A percentile compares a stretch with the other conserved stretches of the same genome.
Conservation (phyloP, 2,329 filamentous ascomycete genomes). For the Talaromyces sp. region DNA sequence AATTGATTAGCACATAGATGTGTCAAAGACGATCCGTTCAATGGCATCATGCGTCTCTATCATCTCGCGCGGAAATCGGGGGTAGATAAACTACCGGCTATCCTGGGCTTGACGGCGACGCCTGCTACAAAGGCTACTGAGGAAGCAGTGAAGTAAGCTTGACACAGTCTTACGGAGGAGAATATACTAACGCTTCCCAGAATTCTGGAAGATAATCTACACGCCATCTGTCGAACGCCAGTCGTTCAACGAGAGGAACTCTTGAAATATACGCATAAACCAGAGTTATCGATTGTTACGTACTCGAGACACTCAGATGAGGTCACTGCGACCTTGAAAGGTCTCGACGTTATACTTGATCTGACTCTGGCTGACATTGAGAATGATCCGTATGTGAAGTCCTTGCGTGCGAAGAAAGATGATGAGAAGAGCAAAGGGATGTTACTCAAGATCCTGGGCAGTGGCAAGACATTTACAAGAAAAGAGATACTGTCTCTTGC, state of each 20-base stretch:
- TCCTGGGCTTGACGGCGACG: constrained; percentile 79
- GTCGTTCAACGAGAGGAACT: constrained; percentile 68
- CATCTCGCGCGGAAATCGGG: constrained; percentile 46
- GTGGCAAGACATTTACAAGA: constrained; percentile 43
- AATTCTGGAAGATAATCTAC: constrained; percentile 66
- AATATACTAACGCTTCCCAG: constrained; percentile 28
- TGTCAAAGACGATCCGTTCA: constrained; percentile 61
- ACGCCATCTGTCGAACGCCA: constrained; percentile 68
- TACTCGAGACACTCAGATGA: constrained; percentile 24
- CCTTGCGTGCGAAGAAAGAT: constrained; percentile 45
- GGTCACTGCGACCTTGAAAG: constrained; percentile 39
- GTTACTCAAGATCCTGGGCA: constrained; percentile 31
- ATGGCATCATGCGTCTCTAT: constrained; percentile 74
- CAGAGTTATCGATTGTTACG: constrained; percentile 50
- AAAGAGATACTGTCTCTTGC: constrained; percentile 58
- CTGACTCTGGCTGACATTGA: constrained; percentile 51
- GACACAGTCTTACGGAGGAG: background rate
- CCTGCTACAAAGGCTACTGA: constrained; percentile 64
- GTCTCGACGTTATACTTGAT: constrained; percentile 44
- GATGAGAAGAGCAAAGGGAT: constrained; percentile 28
- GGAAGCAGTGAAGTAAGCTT: constrained; percentile 52
- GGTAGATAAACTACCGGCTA: constrained; percentile 53
- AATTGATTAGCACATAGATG: constrained; percentile 67
- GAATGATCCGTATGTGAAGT: constrained; percentile 61
- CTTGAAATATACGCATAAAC: constrained; percentile 65